Base-by-base conservation (phyloP, 2,329 filamentous ascomycete species). In the Xylaria sp. region DNA sequence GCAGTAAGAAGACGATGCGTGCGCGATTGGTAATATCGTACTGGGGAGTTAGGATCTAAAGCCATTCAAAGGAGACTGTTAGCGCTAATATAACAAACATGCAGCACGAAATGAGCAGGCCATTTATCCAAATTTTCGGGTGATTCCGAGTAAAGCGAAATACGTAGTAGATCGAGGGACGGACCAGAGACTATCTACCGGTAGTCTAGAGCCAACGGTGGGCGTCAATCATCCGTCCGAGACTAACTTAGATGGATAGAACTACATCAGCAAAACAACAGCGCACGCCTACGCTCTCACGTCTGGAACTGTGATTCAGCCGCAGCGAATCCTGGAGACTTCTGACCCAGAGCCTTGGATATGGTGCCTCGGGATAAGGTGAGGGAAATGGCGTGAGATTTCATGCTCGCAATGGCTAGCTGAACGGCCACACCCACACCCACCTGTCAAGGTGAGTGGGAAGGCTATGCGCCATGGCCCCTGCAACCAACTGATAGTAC, bases 261-360 rank as follows among this genome's bases (percentile, higher is more conserved):
- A 17, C 20, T 38, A n/a, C 13, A 25, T 6, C 53, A 27, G 22
- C 2, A 20, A 6, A 51, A 49, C 20, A 11, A 20, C n/a, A n/a
- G 17, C 13, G 9, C 17, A 20, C 29, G 29, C 38, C 13, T 39
- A 58, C 38, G 27, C 25, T 54, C 33, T 59, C 45, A 61, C 53
- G 57, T 38, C 57, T 47, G 51, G 51, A 49, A 33, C 54, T 22
- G 39, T 17, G 44, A 42, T 50, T 38, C 51, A 61, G 61, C 42
- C 51, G 55, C 39, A 54, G 29, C 50, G 15, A 49, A 63, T 29
- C 63, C 63, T 44, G 38, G 54, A 27, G 36, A 17, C 15, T 22
- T 29, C n/a, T 49, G 64, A 58, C 65, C 67, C 67, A 61, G 67
- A 36, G 64, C 67, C 64, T 42, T 67, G 67, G 66, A 39, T 44